Evolutionary conservation across 2,329 filamentous ascomycete species (phyloP).

Genomic region (Volutella citrinella): DNA sequence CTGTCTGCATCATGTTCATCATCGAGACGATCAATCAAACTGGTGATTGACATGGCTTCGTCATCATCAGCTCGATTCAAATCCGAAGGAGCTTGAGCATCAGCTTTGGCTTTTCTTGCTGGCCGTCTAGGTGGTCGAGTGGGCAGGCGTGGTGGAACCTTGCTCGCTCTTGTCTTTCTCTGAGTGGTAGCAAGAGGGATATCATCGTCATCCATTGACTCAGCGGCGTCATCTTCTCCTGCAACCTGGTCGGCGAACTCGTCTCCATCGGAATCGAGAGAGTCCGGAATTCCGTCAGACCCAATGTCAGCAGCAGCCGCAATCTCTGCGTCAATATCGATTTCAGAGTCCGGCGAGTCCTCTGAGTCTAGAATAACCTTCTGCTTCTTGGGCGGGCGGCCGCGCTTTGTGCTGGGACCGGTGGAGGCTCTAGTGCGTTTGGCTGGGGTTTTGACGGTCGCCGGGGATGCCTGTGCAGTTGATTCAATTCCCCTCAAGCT

Average conservation of each 20-base stretch:
- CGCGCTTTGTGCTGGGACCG: constrained; percentile 9
- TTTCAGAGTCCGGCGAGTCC: constrained; percentile 16
- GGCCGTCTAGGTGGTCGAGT: no score
- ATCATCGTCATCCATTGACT: constrained; percentile 29
- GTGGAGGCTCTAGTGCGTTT: constrained; percentile 27
- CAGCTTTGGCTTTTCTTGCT: no score
- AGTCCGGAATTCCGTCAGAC: constrained; percentile 11
- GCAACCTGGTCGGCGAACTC: no score
- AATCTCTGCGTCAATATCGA: constrained; percentile 31
- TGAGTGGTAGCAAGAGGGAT: constrained; percentile 15
- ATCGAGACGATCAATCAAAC: no score
- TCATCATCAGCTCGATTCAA: no score
- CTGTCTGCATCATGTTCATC: no score
- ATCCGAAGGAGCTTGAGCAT: no score
- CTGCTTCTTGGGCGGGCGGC: constrained; percentile 28
- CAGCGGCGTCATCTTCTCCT: constrained; percentile 13
- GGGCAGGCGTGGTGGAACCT: no score
- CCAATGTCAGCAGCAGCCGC: constrained; percentile 22
- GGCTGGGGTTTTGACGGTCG: constrained; percentile 4
- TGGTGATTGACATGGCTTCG: no score
- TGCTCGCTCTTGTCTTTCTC: no score
- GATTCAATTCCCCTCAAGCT: constrained; percentile 10
- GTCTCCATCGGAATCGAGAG: constrained; percentile 14
- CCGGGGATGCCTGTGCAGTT: constrained; percentile 5
- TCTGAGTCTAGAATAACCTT: constrained; percentile 30